These are phyloP conservation scores for Penicillium roqueforti DNA, from an alignment of 495 filamentous ascomycete genomes.

Conservation along the genomic window DNA sequence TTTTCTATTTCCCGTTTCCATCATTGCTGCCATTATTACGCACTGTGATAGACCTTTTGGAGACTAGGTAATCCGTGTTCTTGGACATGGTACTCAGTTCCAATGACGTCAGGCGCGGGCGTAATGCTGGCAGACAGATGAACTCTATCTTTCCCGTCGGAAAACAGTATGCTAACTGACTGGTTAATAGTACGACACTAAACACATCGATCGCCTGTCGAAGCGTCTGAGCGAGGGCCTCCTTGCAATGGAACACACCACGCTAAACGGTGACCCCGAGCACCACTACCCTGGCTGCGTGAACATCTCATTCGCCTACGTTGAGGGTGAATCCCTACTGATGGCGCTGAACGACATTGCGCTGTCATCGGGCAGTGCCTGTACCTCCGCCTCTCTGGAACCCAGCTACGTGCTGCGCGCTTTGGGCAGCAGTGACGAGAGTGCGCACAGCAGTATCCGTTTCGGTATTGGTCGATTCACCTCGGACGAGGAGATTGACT, in stretches of 20 bases:
- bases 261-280: constrained; percentile 79
- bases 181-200: constrained; percentile 73
- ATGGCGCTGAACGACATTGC: constrained; percentile 99
- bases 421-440: constrained; percentile 93
- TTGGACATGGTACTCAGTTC: constrained; percentile 33
- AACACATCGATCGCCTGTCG: constrained; percentile 75
- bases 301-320: constrained; percentile 96
- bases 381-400: constrained; percentile 93
- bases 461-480: constrained; percentile 98
- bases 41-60: constrained; percentile 1
- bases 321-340: constrained; percentile 94
- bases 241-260: constrained; percentile 84
- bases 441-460: constrained; percentile 92
- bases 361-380: constrained; percentile 92
- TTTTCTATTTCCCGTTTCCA: constrained; percentile 1
- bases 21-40: constrained; percentile 45
- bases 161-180: constrained; percentile 26
- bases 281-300: constrained; percentile 94
- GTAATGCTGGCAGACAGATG: constrained; percentile 33
- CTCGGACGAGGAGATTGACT: constrained; percentile 92
- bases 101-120: constrained; percentile 50
- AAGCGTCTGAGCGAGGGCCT: constrained; percentile 78
- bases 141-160: not conserved
- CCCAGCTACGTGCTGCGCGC: constrained; percentile 94
- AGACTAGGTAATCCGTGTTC: constrained; percentile 18